Evolutionary conservation across 768 basidiomycete genomes (phyloP).

Genomic region (Pleurotus tuoliensis): DNA sequence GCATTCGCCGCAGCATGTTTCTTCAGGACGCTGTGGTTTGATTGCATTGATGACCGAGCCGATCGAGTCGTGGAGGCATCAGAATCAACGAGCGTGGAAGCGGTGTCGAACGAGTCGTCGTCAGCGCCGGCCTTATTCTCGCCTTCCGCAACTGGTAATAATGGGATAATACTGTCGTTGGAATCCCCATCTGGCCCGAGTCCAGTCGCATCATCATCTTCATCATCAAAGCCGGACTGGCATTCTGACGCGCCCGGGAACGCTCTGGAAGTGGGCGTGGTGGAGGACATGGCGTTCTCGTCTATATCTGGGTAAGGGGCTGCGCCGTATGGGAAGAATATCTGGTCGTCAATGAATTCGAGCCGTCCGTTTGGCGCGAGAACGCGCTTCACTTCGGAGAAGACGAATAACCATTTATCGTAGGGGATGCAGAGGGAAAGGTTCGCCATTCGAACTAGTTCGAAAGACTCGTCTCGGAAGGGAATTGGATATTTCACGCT

Average conservation of each 20-base stretch:
- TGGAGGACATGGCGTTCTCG: constrained; percentile 16
- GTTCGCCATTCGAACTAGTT: constrained; percentile 72
- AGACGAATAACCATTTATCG: constrained; percentile 53
- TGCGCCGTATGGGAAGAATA: constrained; percentile 56
- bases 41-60: constrained; percentile 4
- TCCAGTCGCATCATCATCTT: constrained; percentile 12
- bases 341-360: constrained; percentile 72
- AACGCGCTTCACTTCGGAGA: constrained; percentile 61
- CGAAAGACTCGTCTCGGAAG: constrained; percentile 60
- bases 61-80: background rate
- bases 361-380: constrained; percentile 57
- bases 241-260: background rate
- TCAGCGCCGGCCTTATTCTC: constrained; percentile 19
- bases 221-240: constrained; percentile 14
- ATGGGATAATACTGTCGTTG: background rate
- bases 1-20: background rate
- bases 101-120: constrained; percentile 19
- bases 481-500: constrained; percentile 58
- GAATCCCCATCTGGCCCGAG: background rate
- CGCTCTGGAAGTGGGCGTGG: constrained; percentile 20
- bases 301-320: constrained; percentile 10
- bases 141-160: constrained; percentile 9
- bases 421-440: constrained; percentile 58
- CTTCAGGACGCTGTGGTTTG: constrained; percentile 1
- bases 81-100: constrained; percentile 21